Evolutionary conservation across 352 stramenopile species (phyloP).

Genomic region (Phytophthora litchii): DNA sequence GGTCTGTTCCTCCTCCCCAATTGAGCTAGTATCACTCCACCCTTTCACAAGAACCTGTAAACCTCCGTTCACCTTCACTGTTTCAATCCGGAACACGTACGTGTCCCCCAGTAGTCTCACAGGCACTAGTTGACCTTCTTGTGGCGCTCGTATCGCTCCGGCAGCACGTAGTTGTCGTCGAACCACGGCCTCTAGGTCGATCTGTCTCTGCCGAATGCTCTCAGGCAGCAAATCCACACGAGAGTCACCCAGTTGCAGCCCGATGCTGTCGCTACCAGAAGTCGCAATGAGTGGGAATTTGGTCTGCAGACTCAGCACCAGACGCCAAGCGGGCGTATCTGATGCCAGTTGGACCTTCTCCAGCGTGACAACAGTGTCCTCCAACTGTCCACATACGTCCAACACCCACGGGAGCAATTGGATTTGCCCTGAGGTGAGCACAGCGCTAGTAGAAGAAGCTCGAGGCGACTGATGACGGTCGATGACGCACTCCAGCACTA

Average conservation of each 20-base stretch:
- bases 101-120: constrained; percentile 56
- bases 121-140: constrained; percentile 40
- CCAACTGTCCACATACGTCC: constrained; percentile 28
- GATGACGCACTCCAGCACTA: constrained; percentile 49
- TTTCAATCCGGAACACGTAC: constrained; percentile 53
- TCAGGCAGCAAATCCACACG: constrained; percentile 40
- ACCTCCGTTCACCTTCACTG: constrained; percentile 6
- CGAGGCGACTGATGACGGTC: constrained; percentile 24
- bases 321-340: constrained; percentile 9
- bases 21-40: constrained; percentile 21
- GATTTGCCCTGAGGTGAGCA: constrained; percentile 31
- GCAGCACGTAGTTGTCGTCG: constrained; percentile 42
- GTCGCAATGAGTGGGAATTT: constrained; percentile 36
- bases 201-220: constrained; percentile 43
- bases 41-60: constrained; percentile 22
- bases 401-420: constrained; percentile 65
- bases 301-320: constrained; percentile 41
- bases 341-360: constrained; percentile 12
- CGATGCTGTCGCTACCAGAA: constrained; percentile 4
- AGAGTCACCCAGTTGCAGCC: constrained; percentile 8
- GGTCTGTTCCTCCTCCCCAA: neutral
- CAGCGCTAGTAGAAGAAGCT: constrained; percentile 5
- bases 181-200: constrained; percentile 40
- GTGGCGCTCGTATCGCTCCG: constrained; percentile 16
- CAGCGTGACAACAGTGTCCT: constrained; percentile 23